Conservation (phyloP, 2,329 filamentous ascomycete genomes). For the Epichloe sp. region DNA sequence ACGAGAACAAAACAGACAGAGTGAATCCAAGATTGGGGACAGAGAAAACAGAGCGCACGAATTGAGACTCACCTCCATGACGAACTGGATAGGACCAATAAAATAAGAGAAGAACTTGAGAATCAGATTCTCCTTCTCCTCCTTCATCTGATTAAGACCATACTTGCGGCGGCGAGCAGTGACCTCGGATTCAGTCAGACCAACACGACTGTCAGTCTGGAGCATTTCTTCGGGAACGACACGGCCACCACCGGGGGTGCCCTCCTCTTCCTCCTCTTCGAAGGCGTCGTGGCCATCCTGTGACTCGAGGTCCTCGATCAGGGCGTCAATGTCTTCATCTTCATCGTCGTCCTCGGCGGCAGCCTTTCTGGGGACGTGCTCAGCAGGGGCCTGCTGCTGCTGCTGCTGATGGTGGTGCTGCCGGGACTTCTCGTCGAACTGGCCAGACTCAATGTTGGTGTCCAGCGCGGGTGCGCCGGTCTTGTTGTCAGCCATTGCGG, state of each 20-base stretch:
- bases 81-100: constrained; percentile 80
- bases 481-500: constrained; percentile 42
- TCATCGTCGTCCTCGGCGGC: constrained; percentile 52
- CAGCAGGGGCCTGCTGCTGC: constrained; percentile 13
- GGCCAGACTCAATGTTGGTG: constrained; percentile 51
- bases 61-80: constrained; percentile 62
- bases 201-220: constrained; percentile 58
- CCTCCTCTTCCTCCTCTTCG: constrained; percentile 44
- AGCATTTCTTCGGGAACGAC: constrained; percentile 62
- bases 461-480: constrained; percentile 42
- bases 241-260: constrained; percentile 40
- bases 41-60: neutral
- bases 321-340: constrained; percentile 71
- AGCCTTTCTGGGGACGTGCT: constrained; percentile 23
- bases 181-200: constrained; percentile 63
- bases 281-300: constrained; percentile 57
- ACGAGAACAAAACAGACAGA: neutral
- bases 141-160: constrained; percentile 81
- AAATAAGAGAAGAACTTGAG: constrained; percentile 78
- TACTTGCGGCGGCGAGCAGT: constrained; percentile 51
- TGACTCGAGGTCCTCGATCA: constrained; percentile 80
- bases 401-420: constrained; percentile 8
- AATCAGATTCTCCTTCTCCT: constrained; percentile 74
- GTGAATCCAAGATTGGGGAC: neutral
- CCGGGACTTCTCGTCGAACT: constrained; percentile 50